phyloP scores from a whole-genome alignment of 164 flowering plant species.

The Chimonanthus salicifolius region DNA sequence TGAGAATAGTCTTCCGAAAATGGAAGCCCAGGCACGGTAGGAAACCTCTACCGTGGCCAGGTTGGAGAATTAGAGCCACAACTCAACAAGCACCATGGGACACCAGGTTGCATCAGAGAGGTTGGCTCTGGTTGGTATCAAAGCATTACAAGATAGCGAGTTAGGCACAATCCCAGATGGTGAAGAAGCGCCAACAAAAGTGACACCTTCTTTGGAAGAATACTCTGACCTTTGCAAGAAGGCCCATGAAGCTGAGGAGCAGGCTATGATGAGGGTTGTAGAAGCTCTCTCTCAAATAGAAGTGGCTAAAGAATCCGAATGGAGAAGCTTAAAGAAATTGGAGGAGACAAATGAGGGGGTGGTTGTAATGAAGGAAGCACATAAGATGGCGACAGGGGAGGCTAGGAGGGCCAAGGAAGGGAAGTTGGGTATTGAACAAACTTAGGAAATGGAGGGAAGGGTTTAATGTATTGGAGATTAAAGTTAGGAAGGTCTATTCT shows the following conservation, averaged over 20 bases:
- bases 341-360: constrained; percentile 59
- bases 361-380: constrained; percentile 42
- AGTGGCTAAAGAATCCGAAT: constrained; percentile 67
- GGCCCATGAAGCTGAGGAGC: constrained; percentile 91
- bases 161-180: constrained; percentile 25
- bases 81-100: constrained; percentile 13
- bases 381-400: constrained; percentile 50
- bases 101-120: too few relatives aligned
- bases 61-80: too few relatives aligned
- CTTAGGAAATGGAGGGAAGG: too few relatives aligned
- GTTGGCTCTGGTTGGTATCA: constrained; percentile 73
- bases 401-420: constrained; percentile 85
- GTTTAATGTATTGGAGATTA: too few relatives aligned
- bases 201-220: constrained; percentile 75
- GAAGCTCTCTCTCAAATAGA: constrained; percentile 65
- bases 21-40: too few relatives aligned
- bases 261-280: constrained; percentile 56
- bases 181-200: constrained; percentile 43
- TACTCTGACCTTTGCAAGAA: constrained; percentile 70
- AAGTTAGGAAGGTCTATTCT: too few relatives aligned
- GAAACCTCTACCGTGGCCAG: too few relatives aligned
- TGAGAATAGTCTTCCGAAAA: too few relatives aligned
- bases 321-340: constrained; percentile 46
- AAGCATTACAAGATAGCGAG: constrained; percentile 78
- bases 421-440: constrained; percentile 18